Base-by-base conservation (phyloP, 2,329 filamentous ascomycete species). In the Helminthosporium solani region DNA sequence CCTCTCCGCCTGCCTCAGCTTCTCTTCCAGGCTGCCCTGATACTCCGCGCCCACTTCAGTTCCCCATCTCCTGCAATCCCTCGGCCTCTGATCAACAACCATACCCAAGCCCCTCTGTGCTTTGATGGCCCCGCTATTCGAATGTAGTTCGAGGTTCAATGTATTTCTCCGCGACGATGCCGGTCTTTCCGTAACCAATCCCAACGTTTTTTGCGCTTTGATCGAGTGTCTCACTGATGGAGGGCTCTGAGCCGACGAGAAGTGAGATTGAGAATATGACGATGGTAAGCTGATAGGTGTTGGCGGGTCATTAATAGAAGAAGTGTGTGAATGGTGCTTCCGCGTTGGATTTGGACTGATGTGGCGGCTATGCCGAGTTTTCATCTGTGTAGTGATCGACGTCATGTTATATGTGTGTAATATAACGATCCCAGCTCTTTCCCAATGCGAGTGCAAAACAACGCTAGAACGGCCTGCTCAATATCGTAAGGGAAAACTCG, bases 191-290 rank as follows among this genome's bases (percentile, higher is more conserved):
- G 39, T 34, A 5, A 43, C 47, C 7, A 50, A 18, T 2, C 47
- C 47, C 1, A 46, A 20, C 43, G 44, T 45, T 18, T 42, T 42
- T 18, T 38, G 44, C 16, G 43, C 43, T 25, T 46, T 50, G 18
- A 18, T 42, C 8, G 39, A 40, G 33, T 40, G 43, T 20, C 31
- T 40, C 7, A 30, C 8, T 18, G 41, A 36, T 19, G 44, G 36
- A 11, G 31, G n/a, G 15, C 39, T 23, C 7, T 12, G 14, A 14
- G 28, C 14, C 14, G 28, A 31, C 7, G 28, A n/a, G 28, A 5
- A n/a, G 4, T 14, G 14, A n/a, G 28, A 14, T 8, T 14, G 14
- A 31, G 28, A 14, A 14, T 31, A 31, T 31, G 28, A 12, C 7
- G 28, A 6, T 6, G 8, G 23, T 5, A 25, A 25, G 23, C 9